phyloP scores from a whole-genome alignment of 2,329 filamentous ascomycete genomes.

The Fusarium albidum region DNA sequence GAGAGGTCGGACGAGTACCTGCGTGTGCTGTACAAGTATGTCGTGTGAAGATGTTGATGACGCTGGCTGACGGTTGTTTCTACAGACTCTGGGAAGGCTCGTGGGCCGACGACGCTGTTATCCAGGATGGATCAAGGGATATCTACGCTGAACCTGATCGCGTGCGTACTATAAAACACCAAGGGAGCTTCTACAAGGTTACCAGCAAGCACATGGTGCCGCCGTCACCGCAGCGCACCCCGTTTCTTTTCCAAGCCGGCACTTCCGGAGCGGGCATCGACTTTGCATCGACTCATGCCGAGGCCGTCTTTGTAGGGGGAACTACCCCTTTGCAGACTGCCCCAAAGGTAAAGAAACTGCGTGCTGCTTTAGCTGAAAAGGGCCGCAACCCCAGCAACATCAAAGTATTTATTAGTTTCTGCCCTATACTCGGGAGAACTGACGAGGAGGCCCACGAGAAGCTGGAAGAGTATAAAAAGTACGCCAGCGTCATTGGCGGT shows the following conservation, averaged over 20 bases:
- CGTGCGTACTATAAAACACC: constrained; percentile 67
- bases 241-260: constrained; percentile 12
- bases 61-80: background rate
- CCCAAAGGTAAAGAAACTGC: background rate
- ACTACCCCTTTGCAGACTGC: background rate
- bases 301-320: constrained; percentile 10
- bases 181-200: constrained; percentile 58
- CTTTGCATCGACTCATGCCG: constrained; percentile 16
- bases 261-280: constrained; percentile 16
- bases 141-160: constrained; percentile 50
- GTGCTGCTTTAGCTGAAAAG: background rate
- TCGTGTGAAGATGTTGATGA: background rate
- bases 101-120: constrained; percentile 5
- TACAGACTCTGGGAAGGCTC: constrained; percentile 15
- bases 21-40: background rate
- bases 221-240: constrained; percentile 11
- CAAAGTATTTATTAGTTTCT: constrained; percentile 1
- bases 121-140: constrained; percentile 53
- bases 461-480: background rate
- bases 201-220: background rate
- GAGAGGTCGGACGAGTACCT: constrained; percentile 6
- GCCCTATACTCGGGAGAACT: background rate
- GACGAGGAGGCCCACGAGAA: constrained; percentile 14
- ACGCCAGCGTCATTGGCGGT: background rate
- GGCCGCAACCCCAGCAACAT: constrained; percentile 1